phyloP scores from a whole-genome alignment of 1,139 yeast genomes.

The Suhomyces atakaporum region DNA sequence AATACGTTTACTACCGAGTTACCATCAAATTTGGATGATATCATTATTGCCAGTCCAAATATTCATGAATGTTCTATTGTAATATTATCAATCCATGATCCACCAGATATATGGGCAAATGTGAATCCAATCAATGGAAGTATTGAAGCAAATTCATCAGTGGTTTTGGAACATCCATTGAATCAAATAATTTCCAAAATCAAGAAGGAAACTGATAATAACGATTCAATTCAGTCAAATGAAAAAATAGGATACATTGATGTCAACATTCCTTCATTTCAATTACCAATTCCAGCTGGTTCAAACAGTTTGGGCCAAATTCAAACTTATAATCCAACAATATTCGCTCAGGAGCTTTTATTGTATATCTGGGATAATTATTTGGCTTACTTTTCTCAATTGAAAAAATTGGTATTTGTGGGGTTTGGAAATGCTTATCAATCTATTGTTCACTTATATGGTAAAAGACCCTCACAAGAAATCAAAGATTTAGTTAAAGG shows the following conservation, averaged over 20 bases:
- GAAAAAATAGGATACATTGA: conserved; percentile 80
- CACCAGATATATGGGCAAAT: conserved; percentile 92
- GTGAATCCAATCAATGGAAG: conserved; percentile 78
- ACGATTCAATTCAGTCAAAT: conserved; percentile 47
- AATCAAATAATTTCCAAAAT: conserved; percentile 39
- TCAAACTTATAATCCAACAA: conserved; percentile 55
- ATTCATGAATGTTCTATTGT: conserved; percentile 65
- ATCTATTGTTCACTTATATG: conserved; percentile 82
- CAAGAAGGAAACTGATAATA: conserved; percentile 26
- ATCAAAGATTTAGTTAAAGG: conserved; percentile 68
- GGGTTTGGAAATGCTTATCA: conserved; percentile 92
- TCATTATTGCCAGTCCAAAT: conserved; percentile 75
- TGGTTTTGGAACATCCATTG: conserved; percentile 54
- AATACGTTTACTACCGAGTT: conserved; percentile 43
- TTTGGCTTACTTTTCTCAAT: conserved; percentile 66
- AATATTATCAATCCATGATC: conserved; percentile 79
- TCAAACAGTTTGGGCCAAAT: conserved; percentile 17
- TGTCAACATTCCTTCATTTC: conserved; percentile 66
- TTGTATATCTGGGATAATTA: conserved; percentile 91
- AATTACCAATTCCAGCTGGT: conserved; percentile 31
- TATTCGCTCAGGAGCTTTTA: conserved; percentile 74
- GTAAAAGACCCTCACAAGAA: conserved; percentile 66
- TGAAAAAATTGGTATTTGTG: conserved; percentile 71
- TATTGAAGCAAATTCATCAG: conserved; percentile 70
- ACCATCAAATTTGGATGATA: conserved; percentile 59